Base-by-base conservation (phyloP, 805 yeast genomes). In the Saturnispora hagleri region DNA sequence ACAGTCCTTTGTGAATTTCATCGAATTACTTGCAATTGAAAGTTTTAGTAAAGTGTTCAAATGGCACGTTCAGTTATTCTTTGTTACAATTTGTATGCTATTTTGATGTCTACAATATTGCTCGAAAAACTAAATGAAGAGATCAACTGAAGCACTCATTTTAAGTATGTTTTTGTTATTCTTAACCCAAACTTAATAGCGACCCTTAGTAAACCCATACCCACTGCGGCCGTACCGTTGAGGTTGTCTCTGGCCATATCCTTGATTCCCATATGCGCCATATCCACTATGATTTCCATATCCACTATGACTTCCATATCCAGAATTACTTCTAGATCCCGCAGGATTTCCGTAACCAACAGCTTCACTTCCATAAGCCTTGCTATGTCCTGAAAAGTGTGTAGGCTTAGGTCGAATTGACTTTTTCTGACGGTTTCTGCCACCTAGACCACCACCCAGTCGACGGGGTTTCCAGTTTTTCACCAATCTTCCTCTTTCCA, bases 371-470 rank as follows among this genome's bases (percentile, higher is more conserved):
- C 34, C 34, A 31, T 31, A 31, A 13, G 34, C 13, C 8, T 31
- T 31, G 34, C n/a, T 13, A 31, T 31, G 34, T 31, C 34, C 34
- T 31, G 34, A 31, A 31, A 31, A 31, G n/a, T 31, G 34, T 31
- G 34, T 31, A 31, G 34, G n/a, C 34, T 31, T 31, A 31, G 9
- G 34, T 31, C n/a, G 48, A 18, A 33, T n/a, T 20, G 43, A 9
- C 41, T 53, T 20, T n/a, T 46, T 20, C 15, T n/a, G 42, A 31
- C 53, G 51, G 17, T 47, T 46, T 50, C 68, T 55, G 1, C 96
- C 96, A 4, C 97, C 97, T n/a, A 86, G 67, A 0, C 97, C 97
- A 4, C 97, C 97, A 1, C 96, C 97, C 2, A 91, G 70, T 53
- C 91, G 65, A 58, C 85, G 63, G 0, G 95, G 93, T 51, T 73